Conservation (phyloP, 352 stramenopile genomes). For the Pythium myriotylum region DNA sequence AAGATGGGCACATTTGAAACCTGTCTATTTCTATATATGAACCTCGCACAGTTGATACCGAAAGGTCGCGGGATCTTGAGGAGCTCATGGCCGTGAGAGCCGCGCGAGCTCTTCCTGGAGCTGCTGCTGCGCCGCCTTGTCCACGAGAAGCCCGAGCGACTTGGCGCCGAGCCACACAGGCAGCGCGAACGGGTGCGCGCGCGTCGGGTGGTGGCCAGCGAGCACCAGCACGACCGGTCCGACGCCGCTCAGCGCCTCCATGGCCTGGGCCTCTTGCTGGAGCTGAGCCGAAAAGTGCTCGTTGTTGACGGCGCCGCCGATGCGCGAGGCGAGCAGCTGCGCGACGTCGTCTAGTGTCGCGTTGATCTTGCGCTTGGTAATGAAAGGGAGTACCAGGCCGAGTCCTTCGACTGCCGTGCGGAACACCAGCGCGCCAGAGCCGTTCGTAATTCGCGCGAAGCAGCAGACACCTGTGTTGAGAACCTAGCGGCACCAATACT, state of each 20-base stretch:
- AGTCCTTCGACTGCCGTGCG: constrained; percentile 84
- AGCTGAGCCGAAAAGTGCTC: constrained; percentile 40
- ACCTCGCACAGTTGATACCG: constrained; percentile 8
- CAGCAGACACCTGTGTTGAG: constrained; percentile 89
- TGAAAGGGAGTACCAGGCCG: constrained; percentile 64
- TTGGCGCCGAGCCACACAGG: constrained; percentile 65
- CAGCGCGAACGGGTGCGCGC: constrained; percentile 29
- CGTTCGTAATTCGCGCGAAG: constrained; percentile 72
- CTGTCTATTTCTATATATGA: constrained; percentile 8
- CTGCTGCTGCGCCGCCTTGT: constrained; percentile 53
- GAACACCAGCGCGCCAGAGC: constrained; percentile 52
- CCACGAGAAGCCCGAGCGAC: constrained; percentile 52
- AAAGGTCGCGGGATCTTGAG: background rate
- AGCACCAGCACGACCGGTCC: constrained; percentile 52
- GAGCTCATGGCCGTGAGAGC: background rate
- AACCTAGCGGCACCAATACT: constrained; percentile 38
- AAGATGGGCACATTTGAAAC: background rate
- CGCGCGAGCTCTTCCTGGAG: constrained; percentile 30
- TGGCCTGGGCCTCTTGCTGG: constrained; percentile 29
- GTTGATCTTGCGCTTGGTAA: constrained; percentile 72
- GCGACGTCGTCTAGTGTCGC: constrained; percentile 32
- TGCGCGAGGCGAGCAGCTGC: constrained; percentile 29
- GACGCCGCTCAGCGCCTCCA: constrained; percentile 40
- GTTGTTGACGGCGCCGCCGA: constrained; percentile 30
- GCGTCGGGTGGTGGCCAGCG: background rate